Evolutionary conservation across 2,329 filamentous ascomycete genomes (phyloP).

Genomic region (Paraconiothyrium sp.): DNA sequence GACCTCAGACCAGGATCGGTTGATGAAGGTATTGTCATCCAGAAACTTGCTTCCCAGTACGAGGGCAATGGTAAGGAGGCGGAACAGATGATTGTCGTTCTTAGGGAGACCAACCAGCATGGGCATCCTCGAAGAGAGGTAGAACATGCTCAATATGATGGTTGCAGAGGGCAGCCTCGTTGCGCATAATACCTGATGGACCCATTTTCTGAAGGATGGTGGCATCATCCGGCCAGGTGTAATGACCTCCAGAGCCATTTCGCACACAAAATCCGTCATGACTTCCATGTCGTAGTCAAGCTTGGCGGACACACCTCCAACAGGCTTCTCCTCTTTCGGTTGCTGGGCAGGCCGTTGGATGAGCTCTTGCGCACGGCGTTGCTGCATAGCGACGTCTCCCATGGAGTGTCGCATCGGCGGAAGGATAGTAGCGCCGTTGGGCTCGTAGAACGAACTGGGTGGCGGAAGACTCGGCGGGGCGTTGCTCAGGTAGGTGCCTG

Average conservation of each 20-base stretch:
- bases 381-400: slow-evolving; percentile 48
- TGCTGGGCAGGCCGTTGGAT: slow-evolving; percentile 50
- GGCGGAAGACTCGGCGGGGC: slow-evolving; percentile 48
- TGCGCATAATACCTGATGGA: slow-evolving; percentile 87
- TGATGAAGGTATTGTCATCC: slow-evolving; percentile 97
- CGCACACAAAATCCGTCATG: slow-evolving; percentile 94
- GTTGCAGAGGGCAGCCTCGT: slow-evolving; percentile 91
- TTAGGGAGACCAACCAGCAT: slow-evolving; percentile 66
- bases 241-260: slow-evolving; percentile 81
- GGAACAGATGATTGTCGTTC: slow-evolving; percentile 78
- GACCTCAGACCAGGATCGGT: slow-evolving; percentile 95
- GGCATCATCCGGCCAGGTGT: slow-evolving; percentile 70
- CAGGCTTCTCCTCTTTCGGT: slow-evolving; percentile 71
- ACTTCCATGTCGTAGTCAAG: slow-evolving; percentile 96
- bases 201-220: slow-evolving; percentile 87
- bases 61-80: slow-evolving; percentile 84
- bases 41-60: slow-evolving; percentile 94
- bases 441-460: slow-evolving; percentile 55
- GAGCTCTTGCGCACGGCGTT: slow-evolving; percentile 54
- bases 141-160: slow-evolving; percentile 89
- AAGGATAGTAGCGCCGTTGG: slow-evolving; percentile 55
- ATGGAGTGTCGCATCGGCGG: slow-evolving; percentile 56
- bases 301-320: slow-evolving; percentile 89
- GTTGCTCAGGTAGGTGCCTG: slow-evolving; percentile 50
- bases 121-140: slow-evolving; percentile 84